Conservation (phyloP, 345 rosid genomes). For the Cardamine resedifolia region DNA sequence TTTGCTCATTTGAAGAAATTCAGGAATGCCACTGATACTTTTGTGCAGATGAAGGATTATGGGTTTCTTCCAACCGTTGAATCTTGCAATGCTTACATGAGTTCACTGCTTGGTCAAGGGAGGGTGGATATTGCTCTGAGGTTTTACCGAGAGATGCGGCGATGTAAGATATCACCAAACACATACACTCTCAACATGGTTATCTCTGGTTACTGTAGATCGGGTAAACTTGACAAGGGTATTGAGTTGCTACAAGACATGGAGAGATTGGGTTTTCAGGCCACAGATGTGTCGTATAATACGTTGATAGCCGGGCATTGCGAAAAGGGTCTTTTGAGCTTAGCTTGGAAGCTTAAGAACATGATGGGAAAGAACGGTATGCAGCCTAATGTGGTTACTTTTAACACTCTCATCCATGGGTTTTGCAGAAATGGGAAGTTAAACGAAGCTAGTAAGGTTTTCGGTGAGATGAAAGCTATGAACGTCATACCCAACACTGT, state of each 20-base stretch:
- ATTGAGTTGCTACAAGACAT: constrained; percentile 55
- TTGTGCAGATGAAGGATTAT: constrained; percentile 60
- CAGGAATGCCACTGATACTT: constrained; percentile 61
- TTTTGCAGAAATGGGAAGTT: constrained; percentile 59
- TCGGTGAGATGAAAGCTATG: constrained; percentile 60
- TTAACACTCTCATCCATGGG: constrained; percentile 63
- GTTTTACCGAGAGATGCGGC: constrained; percentile 66
- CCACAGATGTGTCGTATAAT: constrained; percentile 58
- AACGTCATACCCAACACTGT: constrained; percentile 59
- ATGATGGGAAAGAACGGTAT: constrained; percentile 51
- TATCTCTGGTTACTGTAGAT: constrained; percentile 56
- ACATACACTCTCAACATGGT: constrained; percentile 75
- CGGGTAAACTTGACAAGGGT: constrained; percentile 65
- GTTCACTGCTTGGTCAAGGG: constrained; percentile 54
- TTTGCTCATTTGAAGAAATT: constrained; percentile 70
- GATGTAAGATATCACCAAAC: constrained; percentile 69
- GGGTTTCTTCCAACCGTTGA: constrained; percentile 67
- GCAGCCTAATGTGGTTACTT: constrained; percentile 66
- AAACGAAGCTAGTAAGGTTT: constrained; percentile 59
- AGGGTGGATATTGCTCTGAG: constrained; percentile 63
- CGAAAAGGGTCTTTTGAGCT: constrained; percentile 59
- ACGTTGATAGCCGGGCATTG: constrained; percentile 75
- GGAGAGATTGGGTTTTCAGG: constrained; percentile 52
- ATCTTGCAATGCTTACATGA: constrained; percentile 82
- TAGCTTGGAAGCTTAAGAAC: constrained; percentile 62